Evolutionary conservation across 1,284 basidiomycete genomes (phyloP).

Genomic region (Tausonia pullulans): DNA sequence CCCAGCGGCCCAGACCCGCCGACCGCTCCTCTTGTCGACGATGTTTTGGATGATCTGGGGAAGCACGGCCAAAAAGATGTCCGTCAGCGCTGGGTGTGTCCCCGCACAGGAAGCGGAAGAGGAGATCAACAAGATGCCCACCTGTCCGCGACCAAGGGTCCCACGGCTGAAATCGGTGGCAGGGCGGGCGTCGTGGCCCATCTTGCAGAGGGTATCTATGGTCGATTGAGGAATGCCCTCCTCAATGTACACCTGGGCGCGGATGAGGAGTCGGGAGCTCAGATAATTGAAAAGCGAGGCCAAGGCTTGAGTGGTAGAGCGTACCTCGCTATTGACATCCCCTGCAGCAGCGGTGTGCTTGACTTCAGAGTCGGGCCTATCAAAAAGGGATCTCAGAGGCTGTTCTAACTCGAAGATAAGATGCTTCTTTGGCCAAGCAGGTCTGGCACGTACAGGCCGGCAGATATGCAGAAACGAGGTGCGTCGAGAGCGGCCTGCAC

Average conservation of each 20-base stretch:
- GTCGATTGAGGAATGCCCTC: constrained; percentile 59
- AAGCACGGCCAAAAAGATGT: too few relatives aligned
- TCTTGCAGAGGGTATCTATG: constrained; percentile 53
- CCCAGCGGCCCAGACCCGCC: constrained; percentile 72
- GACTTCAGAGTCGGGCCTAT: constrained; percentile 57
- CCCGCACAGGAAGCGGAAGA: constrained; percentile 12
- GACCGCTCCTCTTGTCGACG: constrained; percentile 47
- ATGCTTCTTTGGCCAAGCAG: constrained; percentile 12
- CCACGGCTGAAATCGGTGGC: constrained; percentile 51
- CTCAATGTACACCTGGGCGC: constrained; percentile 61
- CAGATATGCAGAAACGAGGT: constrained; percentile 86
- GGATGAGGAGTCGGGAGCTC: constrained; percentile 14
- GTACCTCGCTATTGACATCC: constrained; percentile 56
- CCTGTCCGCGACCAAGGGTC: constrained; percentile 77
- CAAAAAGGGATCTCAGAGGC: constrained; percentile 19
- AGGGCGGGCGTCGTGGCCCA: constrained; percentile 72
- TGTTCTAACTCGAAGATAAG: neutral
- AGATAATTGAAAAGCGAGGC: neutral
- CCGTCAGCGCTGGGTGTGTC: neutral
- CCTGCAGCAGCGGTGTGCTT: constrained; percentile 41
- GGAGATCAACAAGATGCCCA: constrained; percentile 18
- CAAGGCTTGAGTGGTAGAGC: too few relatives aligned
- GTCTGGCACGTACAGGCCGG: constrained; percentile 24
- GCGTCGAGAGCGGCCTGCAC: constrained; percentile 80
- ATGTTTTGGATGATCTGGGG: constrained; percentile 67